Evolutionary conservation across 225 moss, liverwort and hornwort species (phyloP).

Genomic region (Marchantia paleacea): DNA sequence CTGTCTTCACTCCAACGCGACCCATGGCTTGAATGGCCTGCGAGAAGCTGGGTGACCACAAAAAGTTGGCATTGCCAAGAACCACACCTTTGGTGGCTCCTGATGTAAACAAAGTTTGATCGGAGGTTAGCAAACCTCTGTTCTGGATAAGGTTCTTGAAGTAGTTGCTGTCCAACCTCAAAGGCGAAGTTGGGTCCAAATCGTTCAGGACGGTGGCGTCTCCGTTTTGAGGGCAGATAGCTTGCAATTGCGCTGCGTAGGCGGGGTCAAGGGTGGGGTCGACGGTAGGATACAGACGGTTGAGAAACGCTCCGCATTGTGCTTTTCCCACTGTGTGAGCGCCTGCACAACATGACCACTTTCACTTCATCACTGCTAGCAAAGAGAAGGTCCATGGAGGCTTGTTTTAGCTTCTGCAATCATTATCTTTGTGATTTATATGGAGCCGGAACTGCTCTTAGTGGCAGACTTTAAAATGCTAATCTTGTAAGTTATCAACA

Average conservation of each 20-base stretch:
- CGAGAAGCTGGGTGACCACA: neutral
- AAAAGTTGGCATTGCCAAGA: neutral
- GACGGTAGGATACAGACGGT: slow-evolving; percentile 45
- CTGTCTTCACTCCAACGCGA: neutral
- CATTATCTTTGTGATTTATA: too few species aligned
- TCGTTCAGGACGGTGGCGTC: neutral
- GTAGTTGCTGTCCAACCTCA: slow-evolving; percentile 36
- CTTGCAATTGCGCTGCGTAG: neutral
- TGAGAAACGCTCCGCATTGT: slow-evolving; percentile 49
- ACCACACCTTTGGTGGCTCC: neutral
- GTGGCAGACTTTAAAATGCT: too few species aligned
- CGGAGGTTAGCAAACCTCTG: slow-evolving; percentile 31
- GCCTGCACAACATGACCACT: slow-evolving; percentile 36
- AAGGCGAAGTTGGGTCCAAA: slow-evolving; percentile 25
- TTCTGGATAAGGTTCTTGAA: slow-evolving; percentile 26
- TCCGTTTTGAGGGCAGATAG: neutral
- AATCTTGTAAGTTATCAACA: too few species aligned
- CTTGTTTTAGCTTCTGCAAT: too few species aligned
- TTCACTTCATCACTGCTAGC: too few species aligned
- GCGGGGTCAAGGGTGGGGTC: slow-evolving; percentile 52
- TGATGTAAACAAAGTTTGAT: slow-evolving; percentile 23
- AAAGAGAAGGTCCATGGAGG: too few species aligned
- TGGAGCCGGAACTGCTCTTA: too few species aligned
- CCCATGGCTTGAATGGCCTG: slow-evolving; percentile 1
- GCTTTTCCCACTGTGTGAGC: slow-evolving; percentile 70